Evolutionary conservation across 2,329 filamentous ascomycete species (phyloP).

Genomic region (Ophiostoma himal-ulmi): DNA sequence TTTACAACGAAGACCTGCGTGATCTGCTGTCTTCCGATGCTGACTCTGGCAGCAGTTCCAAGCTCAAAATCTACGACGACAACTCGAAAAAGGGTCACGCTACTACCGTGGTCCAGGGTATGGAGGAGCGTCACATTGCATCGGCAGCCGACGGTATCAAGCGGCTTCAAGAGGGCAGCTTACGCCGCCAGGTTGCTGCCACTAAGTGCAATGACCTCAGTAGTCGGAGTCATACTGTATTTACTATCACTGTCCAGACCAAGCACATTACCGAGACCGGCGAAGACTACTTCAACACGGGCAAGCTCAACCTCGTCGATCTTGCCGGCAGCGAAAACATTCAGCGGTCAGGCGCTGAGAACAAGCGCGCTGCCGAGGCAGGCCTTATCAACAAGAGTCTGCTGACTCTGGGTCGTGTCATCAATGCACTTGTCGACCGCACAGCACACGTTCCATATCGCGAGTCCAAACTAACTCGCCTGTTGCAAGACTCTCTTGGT

Average conservation of each 20-base stretch:
- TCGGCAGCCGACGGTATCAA: constrained; percentile 79
- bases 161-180: constrained; percentile 79
- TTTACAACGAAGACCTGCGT: constrained; percentile 95
- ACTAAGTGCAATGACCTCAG: constrained; percentile 99
- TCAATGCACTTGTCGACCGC: constrained; percentile 92
- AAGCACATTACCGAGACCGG: constrained; percentile 76
- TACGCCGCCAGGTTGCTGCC: constrained; percentile 94
- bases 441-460: constrained; percentile 82
- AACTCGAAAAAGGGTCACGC: constrained; percentile 77
- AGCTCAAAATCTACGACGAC: constrained; percentile 95
- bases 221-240: constrained; percentile 94
- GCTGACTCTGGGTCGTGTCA: constrained; percentile 88
- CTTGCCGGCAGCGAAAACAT: constrained; percentile 97
- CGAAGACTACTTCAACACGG: constrained; percentile 83
- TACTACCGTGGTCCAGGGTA: constrained; percentile 86
- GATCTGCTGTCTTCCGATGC: constrained; percentile 83
- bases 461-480: constrained; percentile 90
- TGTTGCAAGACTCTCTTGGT: constrained; percentile 93
- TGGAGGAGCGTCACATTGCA: constrained; percentile 94
- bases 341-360: constrained; percentile 91
- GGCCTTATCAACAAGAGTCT: constrained; percentile 98
- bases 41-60: constrained; percentile 40
- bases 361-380: constrained; percentile 92
- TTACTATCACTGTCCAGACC: constrained; percentile 88
- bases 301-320: constrained; percentile 95